Conservation (phyloP, 2,329 filamentous ascomycete species). For the Alternaria sp. region DNA sequence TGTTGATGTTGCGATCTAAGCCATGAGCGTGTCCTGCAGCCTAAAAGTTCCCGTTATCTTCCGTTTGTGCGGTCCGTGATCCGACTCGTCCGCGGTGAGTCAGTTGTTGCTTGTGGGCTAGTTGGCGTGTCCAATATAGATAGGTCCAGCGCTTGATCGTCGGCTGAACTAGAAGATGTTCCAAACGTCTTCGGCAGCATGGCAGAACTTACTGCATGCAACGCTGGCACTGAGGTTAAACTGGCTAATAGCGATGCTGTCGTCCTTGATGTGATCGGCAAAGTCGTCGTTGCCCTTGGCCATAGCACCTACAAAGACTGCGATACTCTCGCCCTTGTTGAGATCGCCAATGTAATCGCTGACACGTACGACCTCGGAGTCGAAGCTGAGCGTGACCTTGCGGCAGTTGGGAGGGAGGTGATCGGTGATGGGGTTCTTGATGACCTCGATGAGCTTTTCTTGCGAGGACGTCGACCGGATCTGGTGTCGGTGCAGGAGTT, state of each 20-base stretch:
- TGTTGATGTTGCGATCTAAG: conserved; percentile 76
- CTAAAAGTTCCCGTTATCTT: conserved; percentile 35
- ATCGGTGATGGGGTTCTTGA: conserved; percentile 97
- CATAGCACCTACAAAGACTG: conserved; percentile 98
- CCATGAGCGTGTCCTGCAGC: conserved; percentile 43
- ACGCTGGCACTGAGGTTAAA: conserved; percentile 97
- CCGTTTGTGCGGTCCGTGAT: conserved; percentile 23
- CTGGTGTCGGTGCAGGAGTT: conserved; percentile 91
- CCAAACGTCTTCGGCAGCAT: conserved; percentile 97
- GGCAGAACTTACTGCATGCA: conserved; percentile 99
- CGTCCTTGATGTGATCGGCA: conserved; percentile 91
- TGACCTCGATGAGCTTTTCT: conserved; percentile 96
- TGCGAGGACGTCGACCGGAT: conserved; percentile 97
- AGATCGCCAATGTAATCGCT: conserved; percentile 86
- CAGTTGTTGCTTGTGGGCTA: conserved; percentile 30
- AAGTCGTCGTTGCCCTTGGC: conserved; percentile 96
- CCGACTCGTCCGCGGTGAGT: conserved; percentile 20
- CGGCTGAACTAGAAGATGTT: conserved; percentile 73
- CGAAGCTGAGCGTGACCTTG: conserved; percentile 96
- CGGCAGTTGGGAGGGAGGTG: conserved; percentile 96
- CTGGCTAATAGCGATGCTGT: conserved; percentile 98
- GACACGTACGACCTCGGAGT: conserved; percentile 84
- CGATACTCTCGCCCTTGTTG: conserved; percentile 86
- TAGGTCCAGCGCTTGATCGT: conserved; percentile 22
- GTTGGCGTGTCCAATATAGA: conserved; percentile 35